Evolutionary conservation across 2,329 filamentous ascomycete genomes (phyloP).

Genomic region (Ophiostoma novo-ulmi): DNA sequence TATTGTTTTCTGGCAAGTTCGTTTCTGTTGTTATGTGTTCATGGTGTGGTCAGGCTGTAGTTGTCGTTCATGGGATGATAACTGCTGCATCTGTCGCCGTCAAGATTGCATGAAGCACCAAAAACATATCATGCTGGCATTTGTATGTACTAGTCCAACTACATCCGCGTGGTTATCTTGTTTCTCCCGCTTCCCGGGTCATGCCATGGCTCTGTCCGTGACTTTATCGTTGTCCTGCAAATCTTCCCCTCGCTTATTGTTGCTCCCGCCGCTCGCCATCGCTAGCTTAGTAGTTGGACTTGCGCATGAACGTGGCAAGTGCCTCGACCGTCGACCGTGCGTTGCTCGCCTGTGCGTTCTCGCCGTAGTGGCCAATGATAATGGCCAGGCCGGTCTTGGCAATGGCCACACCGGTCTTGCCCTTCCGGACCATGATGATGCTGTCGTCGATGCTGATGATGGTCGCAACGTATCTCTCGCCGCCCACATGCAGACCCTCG

Average conservation of each 20-base stretch:
- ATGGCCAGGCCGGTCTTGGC: conserved; percentile 86
- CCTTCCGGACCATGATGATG: conserved; percentile 35
- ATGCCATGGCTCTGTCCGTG: conserved; percentile 2
- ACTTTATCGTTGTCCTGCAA: not conserved
- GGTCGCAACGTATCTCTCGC: conserved; percentile 72
- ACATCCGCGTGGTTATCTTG: conserved; percentile 5
- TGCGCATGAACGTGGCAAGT: conserved; percentile 81
- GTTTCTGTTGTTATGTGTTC: not conserved
- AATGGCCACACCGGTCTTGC: conserved; percentile 73
- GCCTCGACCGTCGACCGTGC: conserved; percentile 74
- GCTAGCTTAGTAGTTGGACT: conserved; percentile 63
- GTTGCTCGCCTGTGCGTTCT: conserved; percentile 66
- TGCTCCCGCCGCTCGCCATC: not conserved
- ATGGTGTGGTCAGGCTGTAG: not conserved
- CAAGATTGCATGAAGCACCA: not conserved
- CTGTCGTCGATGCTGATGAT: conserved; percentile 58
- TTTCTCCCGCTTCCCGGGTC: not conserved
- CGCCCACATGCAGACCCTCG: conserved; percentile 69
- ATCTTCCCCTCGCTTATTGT: not conserved
- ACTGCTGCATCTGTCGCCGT: not conserved
- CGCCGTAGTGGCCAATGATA: conserved; percentile 80
- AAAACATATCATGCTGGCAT: conserved; percentile 10
- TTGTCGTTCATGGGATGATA: not conserved
- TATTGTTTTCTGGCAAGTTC: not conserved
- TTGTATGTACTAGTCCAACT: conserved; percentile 12